These are phyloP conservation scores for Metschnikowia bowlesiae DNA, from an alignment of 805 yeast species.

Conservation along the genomic window DNA sequence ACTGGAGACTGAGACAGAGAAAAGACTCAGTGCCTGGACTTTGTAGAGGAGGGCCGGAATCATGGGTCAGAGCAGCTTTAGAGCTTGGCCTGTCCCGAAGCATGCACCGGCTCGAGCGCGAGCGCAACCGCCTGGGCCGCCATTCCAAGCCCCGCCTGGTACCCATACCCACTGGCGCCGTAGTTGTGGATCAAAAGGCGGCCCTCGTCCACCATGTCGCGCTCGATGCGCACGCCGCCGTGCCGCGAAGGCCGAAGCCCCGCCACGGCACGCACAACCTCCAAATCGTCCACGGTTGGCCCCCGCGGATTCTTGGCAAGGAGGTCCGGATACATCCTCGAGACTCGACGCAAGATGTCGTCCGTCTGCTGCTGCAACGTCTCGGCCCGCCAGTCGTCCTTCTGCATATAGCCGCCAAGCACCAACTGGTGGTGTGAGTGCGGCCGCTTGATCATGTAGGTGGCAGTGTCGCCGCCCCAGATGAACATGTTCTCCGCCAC, in stretches of 20 bases:
- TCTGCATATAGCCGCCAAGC: slow-evolving; percentile 71
- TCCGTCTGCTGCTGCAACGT: slow-evolving; percentile 54
- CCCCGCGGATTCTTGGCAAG: slow-evolving; percentile 32
- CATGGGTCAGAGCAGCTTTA: background rate
- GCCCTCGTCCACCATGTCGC: slow-evolving; percentile 36
- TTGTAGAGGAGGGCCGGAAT: too few relatives aligned
- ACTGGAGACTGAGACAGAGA: too few relatives aligned
- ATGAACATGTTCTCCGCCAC: slow-evolving; percentile 52
- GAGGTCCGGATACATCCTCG: slow-evolving; percentile 48
- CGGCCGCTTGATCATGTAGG: slow-evolving; percentile 73
- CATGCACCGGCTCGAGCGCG: slow-evolving; percentile 1
- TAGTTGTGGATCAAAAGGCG: slow-evolving; percentile 58
- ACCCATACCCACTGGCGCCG: slow-evolving; percentile 67
- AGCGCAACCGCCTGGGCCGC: slow-evolving; percentile 41
- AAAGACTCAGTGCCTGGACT: too few relatives aligned
- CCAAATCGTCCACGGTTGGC: slow-evolving; percentile 34
- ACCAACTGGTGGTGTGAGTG: slow-evolving; percentile 60
- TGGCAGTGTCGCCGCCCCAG: slow-evolving; percentile 58
- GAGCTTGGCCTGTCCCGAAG: background rate
- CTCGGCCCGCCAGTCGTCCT: slow-evolving; percentile 57
- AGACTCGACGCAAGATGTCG: slow-evolving; percentile 58
- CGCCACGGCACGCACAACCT: slow-evolving; percentile 60
- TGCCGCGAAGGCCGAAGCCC: slow-evolving; percentile 74
- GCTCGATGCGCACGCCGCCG: slow-evolving; percentile 72
- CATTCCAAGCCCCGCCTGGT: slow-evolving; percentile 65